Base-by-base conservation (phyloP, 1,139 yeast species). In the Magnusiomyces magnusii region DNA sequence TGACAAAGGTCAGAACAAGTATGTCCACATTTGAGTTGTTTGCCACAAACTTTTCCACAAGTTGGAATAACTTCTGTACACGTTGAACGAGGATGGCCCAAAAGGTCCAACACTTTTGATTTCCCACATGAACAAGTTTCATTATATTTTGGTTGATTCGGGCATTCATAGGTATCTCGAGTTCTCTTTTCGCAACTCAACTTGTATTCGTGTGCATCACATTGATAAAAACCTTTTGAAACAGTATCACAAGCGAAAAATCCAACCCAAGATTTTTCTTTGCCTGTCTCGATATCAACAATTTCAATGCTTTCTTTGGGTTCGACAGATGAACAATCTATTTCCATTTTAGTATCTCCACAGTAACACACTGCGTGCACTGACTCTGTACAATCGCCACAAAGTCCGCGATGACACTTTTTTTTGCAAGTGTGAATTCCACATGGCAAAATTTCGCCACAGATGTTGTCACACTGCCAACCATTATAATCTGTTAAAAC, bases 81-180 rank as follows among this genome's bases (percentile, higher is more conserved):
- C 39, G 78, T 74, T 0, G 67, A 66, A 65, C 97, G 77, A 5
- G 78, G 71, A 66, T 77, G 65, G 2, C 76, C 75, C n/a, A 73
- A 65, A 9, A 78, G 61, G 3, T 73, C 76, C 1, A 66, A 64
- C 3, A 83, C 73, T 1, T 67, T 62, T 1, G 78, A 73, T 65
- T 80, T 79, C 1, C 97, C 96, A 77, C 97, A 91, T 49, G 87
- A 87, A 71, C 97, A 91, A 0, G 83, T 80, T 27, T 77, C 81
- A 28, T 84, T 71, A 1, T 73, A 66, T 15, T 76, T 74, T 0
- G 97, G 96, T 2, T 87, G 78, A 59, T 76, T 75, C 21, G 86
- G 86, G 71, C 97, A 91, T 36, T 67, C 69, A 54, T 78, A 82
- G 23, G 69, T 70, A 7, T 72, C 68, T 0, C 69, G 58, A 1